Evolutionary conservation across 2,329 filamentous ascomycete species (phyloP), one percentile per base, ranked within the genome.

Genomic region (Penicillium palitans): DNA sequence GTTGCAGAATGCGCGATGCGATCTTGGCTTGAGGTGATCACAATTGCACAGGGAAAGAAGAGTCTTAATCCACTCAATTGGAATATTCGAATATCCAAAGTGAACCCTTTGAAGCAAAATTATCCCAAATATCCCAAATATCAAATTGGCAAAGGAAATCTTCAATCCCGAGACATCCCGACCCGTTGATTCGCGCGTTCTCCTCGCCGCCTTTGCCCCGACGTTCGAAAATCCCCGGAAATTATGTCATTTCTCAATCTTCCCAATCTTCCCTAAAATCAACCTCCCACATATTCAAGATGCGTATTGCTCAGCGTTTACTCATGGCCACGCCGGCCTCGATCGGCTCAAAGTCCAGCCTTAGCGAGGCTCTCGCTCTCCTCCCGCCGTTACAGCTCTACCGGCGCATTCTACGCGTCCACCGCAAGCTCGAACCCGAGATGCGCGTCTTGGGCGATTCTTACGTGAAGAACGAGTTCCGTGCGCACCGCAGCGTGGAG

Each of bases 381-480:
- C 83, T 97, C 40, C 92, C 93, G 6, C 93, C 93, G 0, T 89
- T 98, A 48, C 91, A 88, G 2, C 84, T 99, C 9, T 99, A 98
- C 79, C 86, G 95, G 59, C 87, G 95, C 37, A 79, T 99, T 27
- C 81, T 99, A 31, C 88, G 95, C 64, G 87, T 90, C 4, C 95
- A 99, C 77, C 86, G 95, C 66, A 84, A 89, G 68, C 80, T 99
- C 10, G 87, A 88, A 0, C 68, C 77, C 1, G 89, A 96, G 64
- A 82, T 85, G 87, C 87, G 95, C 37, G 58, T 96, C 5, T 79
- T 99, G 8, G 95, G 95, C 5, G 95, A 99, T 71, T 86, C 92
- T 74, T 99, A 98, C 76, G 82, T 98, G 74, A 97, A 96, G 78
- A 85, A 87, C 46, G 95, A 99, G 78, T 99, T 98, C 68, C 84